phyloP scores from a whole-genome alignment of 148 eudicot genomes.

The Rhododendron ferrugineum region DNA sequence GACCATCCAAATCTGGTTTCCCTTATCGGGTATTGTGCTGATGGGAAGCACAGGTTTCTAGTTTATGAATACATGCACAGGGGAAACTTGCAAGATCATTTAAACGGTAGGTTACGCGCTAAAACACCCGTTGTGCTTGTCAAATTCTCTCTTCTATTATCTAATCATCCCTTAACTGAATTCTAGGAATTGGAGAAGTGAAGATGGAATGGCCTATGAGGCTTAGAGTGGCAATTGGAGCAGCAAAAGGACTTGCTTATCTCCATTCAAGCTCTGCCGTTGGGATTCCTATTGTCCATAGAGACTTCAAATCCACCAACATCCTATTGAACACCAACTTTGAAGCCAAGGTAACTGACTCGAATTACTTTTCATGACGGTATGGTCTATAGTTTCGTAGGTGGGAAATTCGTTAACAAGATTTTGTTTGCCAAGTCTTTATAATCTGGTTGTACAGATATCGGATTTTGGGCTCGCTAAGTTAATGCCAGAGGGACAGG shows the following conservation, averaged over 20 bases:
- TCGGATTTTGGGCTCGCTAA: slow-evolving; percentile 98
- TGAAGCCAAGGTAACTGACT: slow-evolving; percentile 69
- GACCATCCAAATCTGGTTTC: slow-evolving; percentile 92
- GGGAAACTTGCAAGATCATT: slow-evolving; percentile 87
- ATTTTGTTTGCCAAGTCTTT: neutral
- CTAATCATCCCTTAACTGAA: slow-evolving; percentile 2
- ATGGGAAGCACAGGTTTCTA: slow-evolving; percentile 77
- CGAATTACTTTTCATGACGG: neutral
- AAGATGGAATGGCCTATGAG: slow-evolving; percentile 90
- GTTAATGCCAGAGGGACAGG: slow-evolving; percentile 92
- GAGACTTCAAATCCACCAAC: slow-evolving; percentile 99
- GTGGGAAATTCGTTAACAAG: neutral
- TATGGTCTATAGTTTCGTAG: neutral
- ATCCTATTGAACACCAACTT: slow-evolving; percentile 64
- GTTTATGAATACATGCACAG: slow-evolving; percentile 87
- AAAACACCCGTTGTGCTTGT: neutral
- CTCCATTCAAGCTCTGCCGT: slow-evolving; percentile 88
- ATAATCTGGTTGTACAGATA: slow-evolving; percentile 37
- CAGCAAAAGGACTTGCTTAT: slow-evolving; percentile 92
- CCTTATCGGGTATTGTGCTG: slow-evolving; percentile 89
- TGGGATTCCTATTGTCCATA: slow-evolving; percentile 88
- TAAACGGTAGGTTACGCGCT: slow-evolving; percentile 48
- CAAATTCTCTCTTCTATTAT: neutral
- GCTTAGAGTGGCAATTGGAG: slow-evolving; percentile 91
- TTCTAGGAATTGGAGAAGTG: slow-evolving; percentile 45